Evolutionary conservation across 2,329 filamentous ascomycete genomes (phyloP).

Genomic region (Talaromyces sp.): DNA sequence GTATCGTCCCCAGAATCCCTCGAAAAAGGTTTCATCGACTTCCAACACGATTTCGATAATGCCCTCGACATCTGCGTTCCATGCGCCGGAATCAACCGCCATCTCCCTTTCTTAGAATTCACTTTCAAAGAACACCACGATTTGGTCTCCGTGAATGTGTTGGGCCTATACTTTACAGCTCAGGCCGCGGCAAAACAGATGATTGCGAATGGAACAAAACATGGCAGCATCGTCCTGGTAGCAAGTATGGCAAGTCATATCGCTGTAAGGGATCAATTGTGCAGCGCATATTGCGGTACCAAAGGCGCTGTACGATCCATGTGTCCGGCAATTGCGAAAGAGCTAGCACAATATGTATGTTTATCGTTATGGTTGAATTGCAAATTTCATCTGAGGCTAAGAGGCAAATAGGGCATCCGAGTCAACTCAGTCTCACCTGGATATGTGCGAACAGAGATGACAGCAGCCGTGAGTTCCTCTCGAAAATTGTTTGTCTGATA

Average conservation of each 20-base stretch:
- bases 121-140: constrained; percentile 36
- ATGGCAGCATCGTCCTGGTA: constrained; percentile 53
- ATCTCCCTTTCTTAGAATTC: constrained; percentile 26
- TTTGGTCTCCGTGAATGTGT: constrained; percentile 48
- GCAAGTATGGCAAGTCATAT: constrained; percentile 54
- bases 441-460: constrained; percentile 37
- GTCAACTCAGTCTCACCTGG: constrained; percentile 45
- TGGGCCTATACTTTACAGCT: constrained; percentile 47
- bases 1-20: constrained; percentile 37
- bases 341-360: constrained; percentile 39
- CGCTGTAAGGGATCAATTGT: constrained; percentile 49
- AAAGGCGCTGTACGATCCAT: constrained; percentile 50
- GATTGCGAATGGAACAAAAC: constrained; percentile 50
- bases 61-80: constrained; percentile 5
- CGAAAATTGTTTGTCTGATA: not conserved
- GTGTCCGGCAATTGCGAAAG: constrained; percentile 48
- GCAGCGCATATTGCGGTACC: constrained; percentile 48
- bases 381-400: not conserved
- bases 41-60: constrained; percentile 2
- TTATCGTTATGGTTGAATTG: not conserved
- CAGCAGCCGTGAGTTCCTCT: constrained; percentile 28
- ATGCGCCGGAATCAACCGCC: constrained; percentile 27
- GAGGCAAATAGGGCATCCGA: constrained; percentile 35
- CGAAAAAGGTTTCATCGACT: constrained; percentile 1
- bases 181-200: constrained; percentile 52